Percentiles rank a stretch among this genome's conserved stretches.
phyloP scores from a whole-genome alignment of 306 rosid species.

The Acacia confusa region DNA sequence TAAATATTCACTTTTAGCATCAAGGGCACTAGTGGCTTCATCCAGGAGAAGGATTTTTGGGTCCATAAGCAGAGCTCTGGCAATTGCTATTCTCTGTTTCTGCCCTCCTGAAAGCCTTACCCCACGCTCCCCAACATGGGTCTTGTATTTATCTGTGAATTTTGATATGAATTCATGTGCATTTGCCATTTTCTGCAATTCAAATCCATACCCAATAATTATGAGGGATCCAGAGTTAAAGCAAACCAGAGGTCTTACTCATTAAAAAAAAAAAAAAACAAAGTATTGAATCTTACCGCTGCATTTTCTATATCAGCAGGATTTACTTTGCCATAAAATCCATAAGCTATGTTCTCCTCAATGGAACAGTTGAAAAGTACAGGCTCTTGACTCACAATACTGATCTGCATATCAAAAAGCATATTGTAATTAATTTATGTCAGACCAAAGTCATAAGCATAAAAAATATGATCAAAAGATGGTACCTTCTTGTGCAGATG shows the following conservation, averaged over 20 bases:
- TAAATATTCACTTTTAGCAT: slow-evolving; percentile 74
- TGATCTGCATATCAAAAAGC: slow-evolving; percentile 48
- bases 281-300: slow-evolving; percentile 39
- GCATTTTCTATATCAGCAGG: slow-evolving; percentile 43
- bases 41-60: slow-evolving; percentile 63
- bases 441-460: slow-evolving; percentile 12
- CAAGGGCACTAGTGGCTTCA: slow-evolving; percentile 81
- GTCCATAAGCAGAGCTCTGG: slow-evolving; percentile 68
- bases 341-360: slow-evolving; percentile 73
- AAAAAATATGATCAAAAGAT: background rate
- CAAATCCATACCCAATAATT: slow-evolving; percentile 19
- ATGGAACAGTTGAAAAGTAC: slow-evolving; percentile 76
- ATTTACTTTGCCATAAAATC: slow-evolving; percentile 47
- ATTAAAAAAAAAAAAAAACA: background rate
- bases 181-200: slow-evolving; percentile 75
- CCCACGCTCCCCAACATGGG: slow-evolving; percentile 69
- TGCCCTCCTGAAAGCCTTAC: slow-evolving; percentile 76
- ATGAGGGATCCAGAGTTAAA: background rate
- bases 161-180: slow-evolving; percentile 65
- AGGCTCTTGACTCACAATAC: slow-evolving; percentile 86
- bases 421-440: background rate
- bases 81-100: slow-evolving; percentile 76
- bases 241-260: slow-evolving; percentile 8
- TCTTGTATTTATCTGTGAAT: slow-evolving; percentile 61
- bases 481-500: slow-evolving; percentile 76